Evolutionary conservation across 2,329 filamentous ascomycete species (phyloP), one percentile per base, ranked within the genome.

Genomic region (Xylaria multiplex): DNA sequence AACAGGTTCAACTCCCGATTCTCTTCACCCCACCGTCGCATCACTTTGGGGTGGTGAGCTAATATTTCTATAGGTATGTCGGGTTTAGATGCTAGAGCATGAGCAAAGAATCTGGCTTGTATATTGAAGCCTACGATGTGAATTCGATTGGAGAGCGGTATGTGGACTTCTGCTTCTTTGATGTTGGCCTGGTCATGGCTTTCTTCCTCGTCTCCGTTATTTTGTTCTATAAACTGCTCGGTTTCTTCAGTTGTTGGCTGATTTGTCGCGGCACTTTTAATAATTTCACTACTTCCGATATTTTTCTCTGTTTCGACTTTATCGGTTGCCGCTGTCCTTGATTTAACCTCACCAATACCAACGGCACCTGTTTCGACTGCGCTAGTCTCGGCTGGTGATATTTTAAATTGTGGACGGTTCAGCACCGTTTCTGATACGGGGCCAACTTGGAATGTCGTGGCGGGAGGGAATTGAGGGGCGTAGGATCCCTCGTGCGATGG

Each of bases 41-140:
- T 67, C 19, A 80, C 69, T 2, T 77, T 73, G 42, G 78, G 77
- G 42, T 82, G 80, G 70, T 90, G 87, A 66, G 91, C 81, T 16
- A 93, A 77, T 30, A 93, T 79, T 5, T 86, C 88, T 30, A 92
- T 80, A 0, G 88, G 86, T n/a, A 58, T 89, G 89, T 14, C 88
- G 7, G 83, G 81, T 14, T 88, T 79, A 8, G 82, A 81, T 37
- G 85, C 84, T 45, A 93, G 78, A 30, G 87, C 85, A 76, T 92
- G 88, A 13, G 90, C 90, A 57, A 93, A 79, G 66, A 91, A 86
- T 67, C 83, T 86, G 30, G 90, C 90, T 46, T 90, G 81, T 71
- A 85, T 86, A 48, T 88, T 89, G 40, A 86, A 80, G 16, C 91
- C 91, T 22, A 92, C 74, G 14, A 93, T 83, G 83, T 73, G 91